phyloP scores from a whole-genome alignment of 108 stramenopile genomes.

The Thalassiosira profunda region DNA sequence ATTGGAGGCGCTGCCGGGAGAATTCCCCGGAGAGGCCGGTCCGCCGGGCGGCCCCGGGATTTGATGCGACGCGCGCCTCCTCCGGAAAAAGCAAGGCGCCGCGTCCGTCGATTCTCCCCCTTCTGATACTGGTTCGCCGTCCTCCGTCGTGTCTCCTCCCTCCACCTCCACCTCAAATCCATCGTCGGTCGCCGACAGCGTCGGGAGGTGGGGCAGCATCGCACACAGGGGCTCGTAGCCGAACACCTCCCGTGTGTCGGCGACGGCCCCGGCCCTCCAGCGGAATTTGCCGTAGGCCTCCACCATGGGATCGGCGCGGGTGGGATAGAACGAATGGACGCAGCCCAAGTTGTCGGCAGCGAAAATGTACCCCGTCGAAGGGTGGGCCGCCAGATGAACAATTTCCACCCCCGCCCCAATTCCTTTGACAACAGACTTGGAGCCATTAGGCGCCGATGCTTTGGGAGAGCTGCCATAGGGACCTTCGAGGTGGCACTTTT shows the following conservation, averaged over 20 bases:
- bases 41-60: too few relatives aligned
- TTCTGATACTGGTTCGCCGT: too few relatives aligned
- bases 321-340: conserved; percentile 45
- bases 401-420: conserved; percentile 27
- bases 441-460: conserved; percentile 26
- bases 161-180: too few relatives aligned
- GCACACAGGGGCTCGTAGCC: conserved; percentile 7
- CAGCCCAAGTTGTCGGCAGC: conserved; percentile 32
- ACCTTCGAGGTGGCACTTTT: conserved; percentile 37
- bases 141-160: too few relatives aligned
- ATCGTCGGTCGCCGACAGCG: not conserved
- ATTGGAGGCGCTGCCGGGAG: too few relatives aligned
- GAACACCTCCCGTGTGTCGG: conserved; percentile 33
- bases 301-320: conserved; percentile 20
- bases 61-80: not conserved
- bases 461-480: conserved; percentile 25
- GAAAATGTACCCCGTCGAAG: conserved; percentile 37
- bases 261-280: conserved; percentile 31
- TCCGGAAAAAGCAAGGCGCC: not conserved
- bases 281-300: conserved; percentile 46
- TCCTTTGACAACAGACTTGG: conserved; percentile 6
- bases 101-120: not conserved
- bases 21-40: too few relatives aligned
- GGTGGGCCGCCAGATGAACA: conserved; percentile 39
- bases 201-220: not conserved